These are phyloP conservation scores for Vicia faba DNA, from an alignment of 306 rosid genomes.

Conservation along the genomic window DNA sequence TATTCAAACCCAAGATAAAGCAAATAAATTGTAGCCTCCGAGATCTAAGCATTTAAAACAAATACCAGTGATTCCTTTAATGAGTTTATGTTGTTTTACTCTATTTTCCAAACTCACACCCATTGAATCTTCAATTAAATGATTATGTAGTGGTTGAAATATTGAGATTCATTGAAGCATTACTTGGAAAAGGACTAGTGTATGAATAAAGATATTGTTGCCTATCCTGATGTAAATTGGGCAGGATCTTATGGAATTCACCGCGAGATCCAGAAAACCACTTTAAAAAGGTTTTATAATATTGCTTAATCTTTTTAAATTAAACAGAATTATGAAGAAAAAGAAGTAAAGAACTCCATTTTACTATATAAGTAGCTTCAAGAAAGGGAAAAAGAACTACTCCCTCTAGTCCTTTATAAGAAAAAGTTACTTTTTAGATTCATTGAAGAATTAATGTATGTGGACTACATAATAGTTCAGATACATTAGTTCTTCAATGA, in stretches of 20 bases:
- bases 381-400: neutral
- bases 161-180: neutral
- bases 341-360: neutral
- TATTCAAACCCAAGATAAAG: constrained; percentile 1
- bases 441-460: no score
- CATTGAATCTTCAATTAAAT: constrained; percentile 3
- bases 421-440: no score
- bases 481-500: no score
- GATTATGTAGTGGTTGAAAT: neutral
- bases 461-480: no score
- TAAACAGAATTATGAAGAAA: neutral
- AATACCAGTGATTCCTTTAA: neutral
- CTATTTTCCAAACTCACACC: neutral
- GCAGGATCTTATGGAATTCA: neutral
- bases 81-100: neutral
- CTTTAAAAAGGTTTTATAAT: neutral
- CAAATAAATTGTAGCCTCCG: neutral
- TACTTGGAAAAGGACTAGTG: neutral
- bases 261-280: neutral
- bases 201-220: no score
- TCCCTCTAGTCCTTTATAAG: no score
- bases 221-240: no score
- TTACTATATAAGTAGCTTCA: neutral
- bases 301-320: neutral
- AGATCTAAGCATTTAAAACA: constrained; percentile 10